These are phyloP conservation scores for Penicillium sp. DNA, from an alignment of 2,329 filamentous ascomycete genomes.

Conservation along the genomic window DNA sequence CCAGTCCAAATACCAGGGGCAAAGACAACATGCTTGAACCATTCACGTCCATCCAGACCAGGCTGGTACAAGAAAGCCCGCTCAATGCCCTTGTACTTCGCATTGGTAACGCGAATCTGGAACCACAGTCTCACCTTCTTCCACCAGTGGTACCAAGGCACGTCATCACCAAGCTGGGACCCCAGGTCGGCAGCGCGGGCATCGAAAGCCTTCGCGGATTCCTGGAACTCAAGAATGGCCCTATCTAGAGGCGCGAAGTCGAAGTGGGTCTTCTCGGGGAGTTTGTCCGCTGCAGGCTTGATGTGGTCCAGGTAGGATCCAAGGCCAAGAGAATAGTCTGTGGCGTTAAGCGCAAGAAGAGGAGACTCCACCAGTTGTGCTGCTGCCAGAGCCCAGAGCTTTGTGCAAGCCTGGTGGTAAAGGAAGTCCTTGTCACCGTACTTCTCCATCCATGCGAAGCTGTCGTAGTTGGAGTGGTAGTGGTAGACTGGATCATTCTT, in stretches of 20 bases:
- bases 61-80: constrained; percentile 72
- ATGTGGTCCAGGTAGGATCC: constrained; percentile 42
- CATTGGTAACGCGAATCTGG: constrained; percentile 67
- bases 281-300: constrained; percentile 28
- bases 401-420: constrained; percentile 64
- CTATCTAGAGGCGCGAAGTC: constrained; percentile 50
- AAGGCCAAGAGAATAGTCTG: constrained; percentile 63
- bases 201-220: constrained; percentile 54
- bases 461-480: constrained; percentile 84
- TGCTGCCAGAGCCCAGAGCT: constrained; percentile 62
- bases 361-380: constrained; percentile 62
- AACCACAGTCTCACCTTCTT: constrained; percentile 64
- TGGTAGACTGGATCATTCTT: constrained; percentile 59
- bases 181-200: constrained; percentile 49
- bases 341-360: constrained; percentile 64
- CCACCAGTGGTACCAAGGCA: constrained; percentile 79
- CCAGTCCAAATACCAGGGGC: constrained; percentile 90
- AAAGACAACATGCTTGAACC: constrained; percentile 96
- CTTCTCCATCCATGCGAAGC: constrained; percentile 77
- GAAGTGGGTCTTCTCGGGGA: constrained; percentile 30
- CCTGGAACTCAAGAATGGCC: constrained; percentile 51
- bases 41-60: constrained; percentile 75
- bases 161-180: constrained; percentile 51
- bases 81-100: constrained; percentile 81
- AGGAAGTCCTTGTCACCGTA: constrained; percentile 67